Conservation (phyloP, 768 basidiomycete genomes). For the Leccinum longicurvipes region DNA sequence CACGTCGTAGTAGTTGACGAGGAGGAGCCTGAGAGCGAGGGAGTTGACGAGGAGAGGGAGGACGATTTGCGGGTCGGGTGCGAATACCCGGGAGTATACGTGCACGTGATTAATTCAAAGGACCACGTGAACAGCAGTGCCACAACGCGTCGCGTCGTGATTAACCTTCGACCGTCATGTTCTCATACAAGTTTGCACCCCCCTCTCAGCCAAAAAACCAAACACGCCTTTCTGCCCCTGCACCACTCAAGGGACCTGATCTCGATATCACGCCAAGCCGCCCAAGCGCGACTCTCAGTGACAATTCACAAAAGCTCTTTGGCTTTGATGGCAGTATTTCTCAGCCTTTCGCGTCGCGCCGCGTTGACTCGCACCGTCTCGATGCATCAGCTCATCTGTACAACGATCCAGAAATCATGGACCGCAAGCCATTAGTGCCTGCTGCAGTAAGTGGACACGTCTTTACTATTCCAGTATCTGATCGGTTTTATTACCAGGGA, state of each 20-base stretch:
- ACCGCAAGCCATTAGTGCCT: constrained; percentile 1
- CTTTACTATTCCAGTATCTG: neutral
- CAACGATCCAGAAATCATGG: constrained; percentile 1
- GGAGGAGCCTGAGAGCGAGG: too few relatives aligned
- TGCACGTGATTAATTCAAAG: too few relatives aligned
- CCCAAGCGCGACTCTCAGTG: constrained; percentile 9
- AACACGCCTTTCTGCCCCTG: constrained; percentile 1
- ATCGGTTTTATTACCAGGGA: constrained; percentile 5
- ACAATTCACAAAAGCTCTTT: constrained; percentile 1
- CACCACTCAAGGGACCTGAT: constrained; percentile 8
- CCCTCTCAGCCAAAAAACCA: constrained; percentile 11
- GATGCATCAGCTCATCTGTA: constrained; percentile 6
- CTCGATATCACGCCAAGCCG: neutral
- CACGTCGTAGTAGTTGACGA: too few relatives aligned
- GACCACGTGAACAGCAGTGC: neutral
- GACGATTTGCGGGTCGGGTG: too few relatives aligned
- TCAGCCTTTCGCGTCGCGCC: constrained; percentile 12
- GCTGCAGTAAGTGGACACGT: constrained; percentile 7
- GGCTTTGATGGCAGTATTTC: constrained; percentile 6
- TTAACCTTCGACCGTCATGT: constrained; percentile 1
- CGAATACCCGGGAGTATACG: too few relatives aligned
- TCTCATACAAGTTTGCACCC: constrained; percentile 18
- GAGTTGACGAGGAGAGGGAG: too few relatives aligned
- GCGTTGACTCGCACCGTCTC: constrained; percentile 8
- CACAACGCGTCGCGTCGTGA: neutral